Evolutionary conservation across 2,329 filamentous ascomycete genomes (phyloP), one percentile per base, ranked within the genome.

Genomic region (Endoconidiophora polonica): DNA sequence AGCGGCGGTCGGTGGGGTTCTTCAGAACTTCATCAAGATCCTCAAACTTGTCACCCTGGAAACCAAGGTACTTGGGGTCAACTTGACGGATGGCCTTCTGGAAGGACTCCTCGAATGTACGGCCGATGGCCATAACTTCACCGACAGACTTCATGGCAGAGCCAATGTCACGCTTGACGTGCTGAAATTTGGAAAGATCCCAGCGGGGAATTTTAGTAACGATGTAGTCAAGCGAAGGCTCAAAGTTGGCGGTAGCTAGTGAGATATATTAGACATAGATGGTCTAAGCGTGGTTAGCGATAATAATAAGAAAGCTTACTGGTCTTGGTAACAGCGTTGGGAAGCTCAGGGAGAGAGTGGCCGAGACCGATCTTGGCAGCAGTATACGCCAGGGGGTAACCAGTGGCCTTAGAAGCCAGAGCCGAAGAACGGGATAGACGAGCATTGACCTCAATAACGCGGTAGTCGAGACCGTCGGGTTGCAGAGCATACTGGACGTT

Each of bases 131-230:
- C 91, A 98, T 98, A 54, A 98, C 91, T 68, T 98, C 91, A 63
- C 91, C 91, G 52, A 98, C 88, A 22, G 88, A 95, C 72, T 96
- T 98, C 91, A 98, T 98, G 55, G 90, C 83, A 62, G 86, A 94
- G 58, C 91, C 91, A 62, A 98, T 96, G 62, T 94, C 85, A 54
- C 91, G 83, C 73, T 94, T 93, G 56, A 98, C 91, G 60, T 96
- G 90, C 69, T 96, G 90, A 74, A 98, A 98, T 72, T 98, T 98
- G 72, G 85, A 80, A 62, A 98, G 68, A 73, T 98, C 91, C 91
- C 91, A 98, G 61, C 91, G 81, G 59, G 91, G 91, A 59, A 98
- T 96, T 74, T 98, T 98, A 58, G 87, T 94, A 57, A 98, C 91
- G 57, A 98, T 86, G 65, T 98, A 98, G 62, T 98, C 91, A 56